phyloP scores from a whole-genome alignment of 2,329 filamentous ascomycete species.

The Aureobasidium sp. region DNA sequence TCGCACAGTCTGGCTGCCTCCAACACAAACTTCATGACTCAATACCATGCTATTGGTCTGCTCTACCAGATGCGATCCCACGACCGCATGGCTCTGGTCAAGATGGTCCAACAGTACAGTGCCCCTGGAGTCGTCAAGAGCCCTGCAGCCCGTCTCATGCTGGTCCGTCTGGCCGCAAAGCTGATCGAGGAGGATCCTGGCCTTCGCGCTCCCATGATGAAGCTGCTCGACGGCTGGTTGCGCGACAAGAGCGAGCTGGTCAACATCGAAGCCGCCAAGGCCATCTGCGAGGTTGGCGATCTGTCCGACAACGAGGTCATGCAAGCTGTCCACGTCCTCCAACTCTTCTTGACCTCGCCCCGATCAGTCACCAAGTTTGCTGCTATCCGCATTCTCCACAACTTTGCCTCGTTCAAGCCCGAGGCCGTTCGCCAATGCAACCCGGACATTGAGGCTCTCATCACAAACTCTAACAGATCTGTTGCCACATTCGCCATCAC shows the following conservation, averaged over 20 bases:
- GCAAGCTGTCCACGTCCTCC: conserved; percentile 88
- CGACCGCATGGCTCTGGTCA: conserved; percentile 95
- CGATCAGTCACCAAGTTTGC: conserved; percentile 96
- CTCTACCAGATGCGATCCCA: conserved; percentile 97
- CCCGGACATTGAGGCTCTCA: conserved; percentile 91
- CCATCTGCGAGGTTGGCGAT: conserved; percentile 89
- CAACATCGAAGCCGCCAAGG: conserved; percentile 98
- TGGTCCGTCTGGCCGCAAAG: conserved; percentile 87
- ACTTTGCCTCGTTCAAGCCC: conserved; percentile 94
- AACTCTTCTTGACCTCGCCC: conserved; percentile 93
- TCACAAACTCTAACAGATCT: conserved; percentile 92
- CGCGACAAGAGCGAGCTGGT: conserved; percentile 99
- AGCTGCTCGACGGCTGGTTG: conserved; percentile 90
- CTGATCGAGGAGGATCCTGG: conserved; percentile 87
- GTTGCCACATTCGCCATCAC: conserved; percentile 98
- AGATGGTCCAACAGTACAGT: conserved; percentile 99
- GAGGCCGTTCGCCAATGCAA: conserved; percentile 89
- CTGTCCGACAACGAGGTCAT: conserved; percentile 85
- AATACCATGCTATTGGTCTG: conserved; percentile 96
- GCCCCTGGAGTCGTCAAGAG: conserved; percentile 88
- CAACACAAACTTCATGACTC: conserved; percentile 93
- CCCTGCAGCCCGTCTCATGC: conserved; percentile 82
- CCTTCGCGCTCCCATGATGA: conserved; percentile 91
- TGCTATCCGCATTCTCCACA: conserved; percentile 90
- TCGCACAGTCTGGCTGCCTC: conserved; percentile 60